Conservation (phyloP, 2,329 filamentous ascomycete genomes). For the Pseudogymnoascus sp. region DNA sequence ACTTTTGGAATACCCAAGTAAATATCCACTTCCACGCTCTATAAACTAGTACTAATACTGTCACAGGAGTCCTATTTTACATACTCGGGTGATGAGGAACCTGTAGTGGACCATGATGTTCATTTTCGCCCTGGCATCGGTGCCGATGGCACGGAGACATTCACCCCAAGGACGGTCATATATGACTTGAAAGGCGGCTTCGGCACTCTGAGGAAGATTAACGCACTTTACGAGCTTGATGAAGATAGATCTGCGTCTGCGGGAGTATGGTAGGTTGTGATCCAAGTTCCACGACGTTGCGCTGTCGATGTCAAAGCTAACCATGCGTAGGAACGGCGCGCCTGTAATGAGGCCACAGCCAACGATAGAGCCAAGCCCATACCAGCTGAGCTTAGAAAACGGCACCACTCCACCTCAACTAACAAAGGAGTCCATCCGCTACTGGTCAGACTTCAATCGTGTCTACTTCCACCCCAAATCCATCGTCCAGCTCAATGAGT, state of each 20-base stretch:
- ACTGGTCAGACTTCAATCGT: constrained; percentile 93
- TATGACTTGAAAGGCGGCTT: constrained; percentile 95
- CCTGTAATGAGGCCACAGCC: constrained; percentile 60
- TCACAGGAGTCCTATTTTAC: constrained; percentile 92
- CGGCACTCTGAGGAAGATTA: constrained; percentile 78
- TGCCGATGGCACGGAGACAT: constrained; percentile 80
- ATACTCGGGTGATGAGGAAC: constrained; percentile 59
- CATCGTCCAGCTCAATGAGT: constrained; percentile 79
- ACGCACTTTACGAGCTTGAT: constrained; percentile 62
- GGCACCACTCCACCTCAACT: constrained; percentile 57
- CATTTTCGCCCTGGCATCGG: constrained; percentile 81
- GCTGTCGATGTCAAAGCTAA: constrained; percentile 14
- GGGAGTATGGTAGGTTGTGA: constrained; percentile 32
- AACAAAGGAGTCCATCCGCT: constrained; percentile 65
- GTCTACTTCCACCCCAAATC: constrained; percentile 89
- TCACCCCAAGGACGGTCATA: constrained; percentile 80
- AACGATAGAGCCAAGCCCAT: constrained; percentile 61
- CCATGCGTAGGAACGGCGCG: constrained; percentile 49
- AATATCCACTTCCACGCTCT: constrained; percentile 11
- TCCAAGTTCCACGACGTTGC: background rate
- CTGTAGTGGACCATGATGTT: constrained; percentile 71
- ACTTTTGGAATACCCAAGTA: constrained; percentile 96
- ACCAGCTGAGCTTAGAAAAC: constrained; percentile 70
- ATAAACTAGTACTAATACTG: constrained; percentile 13
- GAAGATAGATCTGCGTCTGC: constrained; percentile 22